Conservation (phyloP, 2,329 filamentous ascomycete genomes). For the Furcasterigmium furcatum region DNA sequence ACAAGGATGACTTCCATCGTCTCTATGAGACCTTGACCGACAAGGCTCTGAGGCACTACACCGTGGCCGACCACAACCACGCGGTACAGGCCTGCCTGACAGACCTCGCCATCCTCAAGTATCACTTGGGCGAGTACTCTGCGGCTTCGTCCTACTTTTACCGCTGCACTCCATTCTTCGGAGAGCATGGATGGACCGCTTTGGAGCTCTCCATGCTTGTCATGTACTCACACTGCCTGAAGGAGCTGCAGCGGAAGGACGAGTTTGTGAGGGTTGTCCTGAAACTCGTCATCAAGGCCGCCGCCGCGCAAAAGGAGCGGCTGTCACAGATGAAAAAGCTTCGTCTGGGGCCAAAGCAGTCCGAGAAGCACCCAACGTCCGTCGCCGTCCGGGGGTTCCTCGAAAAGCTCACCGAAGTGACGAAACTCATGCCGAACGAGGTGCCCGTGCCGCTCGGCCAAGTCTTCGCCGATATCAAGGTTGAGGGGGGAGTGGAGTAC, state of each 20-base stretch:
- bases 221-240: conserved; percentile 81
- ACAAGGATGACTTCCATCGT: conserved; percentile 60
- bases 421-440: conserved; percentile 48
- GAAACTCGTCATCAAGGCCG: conserved; percentile 68
- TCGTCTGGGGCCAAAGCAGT: conserved; percentile 8
- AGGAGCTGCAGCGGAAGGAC: conserved; percentile 69
- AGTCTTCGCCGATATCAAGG: conserved; percentile 68
- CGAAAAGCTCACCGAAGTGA: conserved; percentile 41
- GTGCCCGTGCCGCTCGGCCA: conserved; percentile 65
- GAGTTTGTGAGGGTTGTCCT: conserved; percentile 77
- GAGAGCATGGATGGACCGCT: conserved; percentile 71
- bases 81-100: conserved; percentile 75
- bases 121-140: conserved; percentile 68
- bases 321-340: conserved; percentile 30
- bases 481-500: conserved; percentile 69
- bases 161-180: conserved; percentile 75
- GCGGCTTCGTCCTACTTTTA: conserved; percentile 76
- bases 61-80: conserved; percentile 73
- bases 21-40: conserved; percentile 78
- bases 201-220: conserved; percentile 81
- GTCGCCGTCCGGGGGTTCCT: conserved; percentile 44
- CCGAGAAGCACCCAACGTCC: conserved; percentile 21
- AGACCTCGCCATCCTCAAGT: conserved; percentile 84
- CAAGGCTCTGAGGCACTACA: conserved; percentile 78
- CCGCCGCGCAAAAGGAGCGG: conserved; percentile 48